phyloP scores from a whole-genome alignment of 2,329 filamentous ascomycete species.

The Bipolaris victoriae region DNA sequence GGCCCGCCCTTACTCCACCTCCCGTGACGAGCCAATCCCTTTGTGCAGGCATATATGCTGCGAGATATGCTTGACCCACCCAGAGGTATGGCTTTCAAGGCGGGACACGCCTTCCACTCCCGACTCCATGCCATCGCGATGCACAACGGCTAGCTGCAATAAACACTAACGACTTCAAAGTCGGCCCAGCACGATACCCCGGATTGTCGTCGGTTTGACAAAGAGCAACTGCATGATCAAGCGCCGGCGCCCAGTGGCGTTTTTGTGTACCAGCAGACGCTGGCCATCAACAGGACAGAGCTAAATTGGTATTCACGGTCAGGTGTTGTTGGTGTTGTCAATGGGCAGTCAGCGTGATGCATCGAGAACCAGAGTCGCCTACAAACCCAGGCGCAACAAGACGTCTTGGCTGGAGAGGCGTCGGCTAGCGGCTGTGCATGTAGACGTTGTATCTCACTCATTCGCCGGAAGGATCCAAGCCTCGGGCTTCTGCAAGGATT shows the following conservation, averaged over 20 bases:
- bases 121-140: constrained; percentile 17
- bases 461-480: constrained; percentile 32
- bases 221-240: constrained; percentile 14
- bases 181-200: constrained; percentile 2
- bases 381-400: constrained; percentile 11
- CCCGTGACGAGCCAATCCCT: constrained; percentile 33
- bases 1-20: constrained; percentile 20
- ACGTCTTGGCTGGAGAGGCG: constrained; percentile 19
- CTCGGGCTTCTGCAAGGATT: constrained; percentile 28
- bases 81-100: constrained; percentile 21
- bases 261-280: constrained; percentile 13
- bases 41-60: constrained; percentile 18
- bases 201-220: constrained; percentile 9
- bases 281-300: constrained; percentile 19
- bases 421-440: constrained; percentile 24
- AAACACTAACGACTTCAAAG: constrained; percentile 4
- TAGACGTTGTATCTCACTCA: constrained; percentile 27
- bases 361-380: constrained; percentile 20
- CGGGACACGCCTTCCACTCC: constrained; percentile 21
- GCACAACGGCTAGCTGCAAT: constrained; percentile 15
- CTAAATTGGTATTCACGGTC: constrained; percentile 20
- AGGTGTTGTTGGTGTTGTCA: constrained; percentile 22
- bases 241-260: constrained; percentile 20
- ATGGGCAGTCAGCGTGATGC: constrained; percentile 29
- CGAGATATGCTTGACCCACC: constrained; percentile 19